Evolutionary conservation across 1,284 basidiomycete species (phyloP).

Genomic region (Leccinum cinnamomeum): DNA sequence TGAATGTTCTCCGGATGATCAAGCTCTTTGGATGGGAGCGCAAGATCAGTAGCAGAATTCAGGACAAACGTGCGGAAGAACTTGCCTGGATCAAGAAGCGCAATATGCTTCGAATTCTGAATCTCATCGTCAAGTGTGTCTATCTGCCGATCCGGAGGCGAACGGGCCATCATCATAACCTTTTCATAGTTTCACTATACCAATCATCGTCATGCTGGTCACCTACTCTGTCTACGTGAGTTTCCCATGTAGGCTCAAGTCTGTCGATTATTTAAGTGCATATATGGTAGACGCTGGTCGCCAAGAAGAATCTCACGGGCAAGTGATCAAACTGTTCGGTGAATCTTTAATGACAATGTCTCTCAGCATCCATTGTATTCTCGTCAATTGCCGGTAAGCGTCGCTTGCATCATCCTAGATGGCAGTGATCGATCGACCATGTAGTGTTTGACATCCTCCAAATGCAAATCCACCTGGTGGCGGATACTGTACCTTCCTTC

Average conservation of each 20-base stretch:
- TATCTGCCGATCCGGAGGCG: neutral
- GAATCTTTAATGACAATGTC: neutral
- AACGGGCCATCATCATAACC: slow-evolving; percentile 5
- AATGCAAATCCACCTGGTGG: slow-evolving; percentile 22
- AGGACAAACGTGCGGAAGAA: slow-evolving; percentile 33
- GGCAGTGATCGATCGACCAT: neutral
- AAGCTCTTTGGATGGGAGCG: slow-evolving; percentile 73
- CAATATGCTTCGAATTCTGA: slow-evolving; percentile 19
- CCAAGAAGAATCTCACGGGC: slow-evolving; percentile 22
- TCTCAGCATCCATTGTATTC: slow-evolving; percentile 32
- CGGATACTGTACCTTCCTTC: slow-evolving; percentile 23
- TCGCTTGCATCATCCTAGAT: neutral
- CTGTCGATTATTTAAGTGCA: neutral
- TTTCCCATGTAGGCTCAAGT: neutral
- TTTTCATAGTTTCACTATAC: slow-evolving; percentile 28
- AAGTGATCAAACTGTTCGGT: slow-evolving; percentile 2
- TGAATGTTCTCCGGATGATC: slow-evolving; percentile 54
- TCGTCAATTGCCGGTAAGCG: slow-evolving; percentile 32
- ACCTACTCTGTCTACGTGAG: slow-evolving; percentile 23
- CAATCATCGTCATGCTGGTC: slow-evolving; percentile 38
- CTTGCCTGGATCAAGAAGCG: slow-evolving; percentile 17
- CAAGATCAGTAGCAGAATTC: slow-evolving; percentile 50
- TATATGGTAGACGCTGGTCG: slow-evolving; percentile 16
- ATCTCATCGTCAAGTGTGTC: slow-evolving; percentile 9
- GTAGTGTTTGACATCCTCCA: slow-evolving; percentile 32